Conservation (phyloP, 2,329 filamentous ascomycete species). For the Fusarium sp. region DNA sequence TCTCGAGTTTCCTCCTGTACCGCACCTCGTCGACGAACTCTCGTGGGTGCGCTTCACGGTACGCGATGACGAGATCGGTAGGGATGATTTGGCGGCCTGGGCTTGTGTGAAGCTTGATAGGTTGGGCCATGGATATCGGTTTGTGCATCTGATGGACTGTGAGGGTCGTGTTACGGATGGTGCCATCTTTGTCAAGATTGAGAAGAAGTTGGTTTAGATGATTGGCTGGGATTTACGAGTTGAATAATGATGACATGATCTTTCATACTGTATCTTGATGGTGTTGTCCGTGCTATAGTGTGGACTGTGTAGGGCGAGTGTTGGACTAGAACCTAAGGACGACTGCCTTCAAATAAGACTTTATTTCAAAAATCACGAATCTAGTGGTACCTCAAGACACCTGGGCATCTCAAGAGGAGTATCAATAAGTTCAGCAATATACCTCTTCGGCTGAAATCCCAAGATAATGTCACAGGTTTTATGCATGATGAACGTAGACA, state of each 20-base stretch:
- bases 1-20: constrained; percentile 69
- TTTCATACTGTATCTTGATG: neutral
- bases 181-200: constrained; percentile 80
- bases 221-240: constrained; percentile 16
- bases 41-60: constrained; percentile 87
- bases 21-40: constrained; percentile 75
- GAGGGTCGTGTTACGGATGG: constrained; percentile 77
- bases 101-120: constrained; percentile 89
- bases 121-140: constrained; percentile 80
- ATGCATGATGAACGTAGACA: neutral
- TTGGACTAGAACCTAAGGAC: too few relatives aligned
- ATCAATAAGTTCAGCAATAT: too few relatives aligned
- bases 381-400: too few relatives aligned
- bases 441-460: too few relatives aligned
- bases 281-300: neutral
- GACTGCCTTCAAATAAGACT: too few relatives aligned
- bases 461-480: too few relatives aligned
- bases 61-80: constrained; percentile 86
- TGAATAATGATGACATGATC: constrained; percentile 12
- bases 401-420: too few relatives aligned
- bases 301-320: neutral
- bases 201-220: constrained; percentile 65
- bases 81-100: constrained; percentile 88
- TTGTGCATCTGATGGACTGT: constrained; percentile 81
- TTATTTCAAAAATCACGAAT: too few relatives aligned